A percentile compares a stretch with the other conserved stretches of the same genome.
phyloP scores from a whole-genome alignment of 176 grass and related monocot genomes.

The Triticum dicoccoides region DNA sequence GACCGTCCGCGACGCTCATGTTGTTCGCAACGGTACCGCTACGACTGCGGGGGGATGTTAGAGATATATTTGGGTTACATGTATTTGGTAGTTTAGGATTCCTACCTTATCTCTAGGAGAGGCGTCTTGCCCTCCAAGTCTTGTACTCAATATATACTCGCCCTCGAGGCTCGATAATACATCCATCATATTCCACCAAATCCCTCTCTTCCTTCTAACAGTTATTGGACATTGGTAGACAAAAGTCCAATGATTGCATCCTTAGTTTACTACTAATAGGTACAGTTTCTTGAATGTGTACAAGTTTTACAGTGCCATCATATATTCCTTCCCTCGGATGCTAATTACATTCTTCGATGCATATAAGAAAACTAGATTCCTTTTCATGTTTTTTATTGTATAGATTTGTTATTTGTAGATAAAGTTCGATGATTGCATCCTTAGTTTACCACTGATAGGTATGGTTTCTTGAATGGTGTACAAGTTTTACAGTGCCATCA shows the following conservation, averaged over 20 bases:
- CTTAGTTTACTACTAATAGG: neutral
- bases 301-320: neutral
- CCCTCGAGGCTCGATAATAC: no score
- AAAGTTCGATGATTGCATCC: neutral
- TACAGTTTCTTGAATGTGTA: neutral
- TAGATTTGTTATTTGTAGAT: neutral
- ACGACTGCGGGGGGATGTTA: no score
- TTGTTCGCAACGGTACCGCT: no score
- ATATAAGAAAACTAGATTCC: neutral
- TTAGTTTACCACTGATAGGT: neutral
- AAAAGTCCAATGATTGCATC: neutral
- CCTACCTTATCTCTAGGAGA: no score
- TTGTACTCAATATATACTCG: no score
- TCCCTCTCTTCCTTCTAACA: no score
- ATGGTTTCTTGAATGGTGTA: neutral
- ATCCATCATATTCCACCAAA: no score
- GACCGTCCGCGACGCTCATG: no score
- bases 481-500: conserved; percentile 1
- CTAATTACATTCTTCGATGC: neutral
- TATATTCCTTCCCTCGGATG: neutral
- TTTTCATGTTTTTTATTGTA: neutral
- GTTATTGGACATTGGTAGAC: no score
- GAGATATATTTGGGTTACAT: no score
- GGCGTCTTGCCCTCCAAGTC: no score
- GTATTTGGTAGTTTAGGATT: no score